Conservation (phyloP, 306 rosid genomes). For the Vigna mungo region DNA sequence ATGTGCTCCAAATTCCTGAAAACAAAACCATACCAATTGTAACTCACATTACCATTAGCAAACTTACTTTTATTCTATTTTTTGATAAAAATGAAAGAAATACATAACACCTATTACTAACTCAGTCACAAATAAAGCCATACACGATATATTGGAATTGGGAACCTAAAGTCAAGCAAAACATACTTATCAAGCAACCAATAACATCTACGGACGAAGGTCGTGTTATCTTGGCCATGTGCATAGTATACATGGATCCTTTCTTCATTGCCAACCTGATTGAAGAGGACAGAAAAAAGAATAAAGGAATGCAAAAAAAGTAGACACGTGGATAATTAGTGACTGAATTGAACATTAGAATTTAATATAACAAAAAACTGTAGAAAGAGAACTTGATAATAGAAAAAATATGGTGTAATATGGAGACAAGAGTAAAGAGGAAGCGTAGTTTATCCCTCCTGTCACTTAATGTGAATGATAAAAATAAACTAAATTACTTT, state of each 20-base stretch:
- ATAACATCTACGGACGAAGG: conserved; percentile 93
- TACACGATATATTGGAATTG: conserved; percentile 16
- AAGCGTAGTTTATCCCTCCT: neutral
- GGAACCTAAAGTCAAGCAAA: conserved; percentile 39
- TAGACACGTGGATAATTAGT: conserved; percentile 31
- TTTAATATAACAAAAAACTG: conserved; percentile 30
- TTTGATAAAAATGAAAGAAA: conserved; percentile 22
- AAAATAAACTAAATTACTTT: neutral
- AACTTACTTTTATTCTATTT: conserved; percentile 17
- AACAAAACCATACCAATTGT: conserved; percentile 43
- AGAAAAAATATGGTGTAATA: conserved; percentile 12
- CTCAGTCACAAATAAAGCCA: conserved; percentile 31
- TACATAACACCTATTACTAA: conserved; percentile 10
- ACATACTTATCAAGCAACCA: conserved; percentile 99
- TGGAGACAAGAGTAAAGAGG: neutral
- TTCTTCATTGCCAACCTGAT: conserved; percentile 93
- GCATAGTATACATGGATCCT: conserved; percentile 97
- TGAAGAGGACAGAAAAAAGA: conserved; percentile 9
- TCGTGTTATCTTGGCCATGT: conserved; percentile 79
- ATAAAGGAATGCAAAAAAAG: conserved; percentile 22
- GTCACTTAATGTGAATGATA: neutral
- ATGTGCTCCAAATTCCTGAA: conserved; percentile 93
- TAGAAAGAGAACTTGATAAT: conserved; percentile 34
- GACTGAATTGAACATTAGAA: conserved; percentile 34
- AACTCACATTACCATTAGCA: conserved; percentile 26